Evolutionary conservation across 495 filamentous ascomycete species (phyloP), one percentile per base, ranked within the genome.

Genomic region (Penicillium verhagenii): DNA sequence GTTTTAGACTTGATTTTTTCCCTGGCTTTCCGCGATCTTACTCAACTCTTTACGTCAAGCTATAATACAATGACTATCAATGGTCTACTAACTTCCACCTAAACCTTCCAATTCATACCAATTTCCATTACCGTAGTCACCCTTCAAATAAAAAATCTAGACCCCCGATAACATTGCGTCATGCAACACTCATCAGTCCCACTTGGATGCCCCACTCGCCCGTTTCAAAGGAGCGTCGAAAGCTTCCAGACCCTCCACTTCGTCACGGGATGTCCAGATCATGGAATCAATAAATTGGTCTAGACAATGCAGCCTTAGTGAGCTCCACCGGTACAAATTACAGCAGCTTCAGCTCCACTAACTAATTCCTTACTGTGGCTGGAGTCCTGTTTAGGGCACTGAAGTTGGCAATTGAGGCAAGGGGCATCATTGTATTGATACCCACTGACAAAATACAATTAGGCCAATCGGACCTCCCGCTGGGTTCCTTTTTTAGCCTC

Each of bases 1-100:
- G n/a, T n/a, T 47, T 19, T 43, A 47, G 43, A n/a, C 13, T 31
- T 29, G 11, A 14, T 13, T 40, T 14, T 28, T 45, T n/a, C 14
- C 20, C 14, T 14, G 23, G 23, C 14, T 38, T n/a, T n/a, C n/a
- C n/a, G 20, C 18, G 31, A 38, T 11, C 47, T 4, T 50, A 39
- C 47, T 50, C 47, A 50, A 6, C 47, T 50, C 47, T 50, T 45
- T n/a, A n/a, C n/a, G n/a, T n/a, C n/a, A 45, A n/a, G 4, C 26
- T 9, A 14, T 45, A 45, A 43, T 43, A 13, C 39, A 45, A 45
- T 45, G 23, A 45, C 6, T 23, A n/a, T 24, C 5, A 43, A 20
- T 6, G 18, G 19, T 23, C 21, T 23, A 43, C 39, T n/a, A 43
- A 20, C 20, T 23, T 24, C 16, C 23, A 26, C 10, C n/a, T n/a